A percentile compares a stretch with the other conserved stretches of the same genome.
These are phyloP conservation scores for Yarrowia bubula DNA, from an alignment of 805 yeast species.

Conservation along the genomic window DNA sequence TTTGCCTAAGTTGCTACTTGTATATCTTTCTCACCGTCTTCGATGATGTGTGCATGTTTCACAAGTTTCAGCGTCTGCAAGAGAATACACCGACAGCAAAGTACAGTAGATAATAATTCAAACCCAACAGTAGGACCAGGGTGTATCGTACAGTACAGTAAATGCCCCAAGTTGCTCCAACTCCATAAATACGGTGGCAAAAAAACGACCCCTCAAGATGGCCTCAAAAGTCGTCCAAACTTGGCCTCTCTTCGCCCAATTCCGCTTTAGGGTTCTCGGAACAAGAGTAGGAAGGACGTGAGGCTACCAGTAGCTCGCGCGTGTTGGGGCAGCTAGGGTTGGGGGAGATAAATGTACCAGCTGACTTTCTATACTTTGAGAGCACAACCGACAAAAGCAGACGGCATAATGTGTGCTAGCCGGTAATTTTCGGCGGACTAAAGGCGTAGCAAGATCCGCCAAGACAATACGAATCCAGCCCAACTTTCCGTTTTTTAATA, in stretches of 20 bases:
- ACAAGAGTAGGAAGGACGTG: neutral
- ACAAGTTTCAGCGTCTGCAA: too few relatives aligned
- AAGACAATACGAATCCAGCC: neutral
- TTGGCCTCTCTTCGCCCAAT: neutral
- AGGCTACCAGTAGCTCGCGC: neutral
- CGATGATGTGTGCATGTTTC: too few relatives aligned
- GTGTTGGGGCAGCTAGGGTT: slow-evolving; percentile 14
- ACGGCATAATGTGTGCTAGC: too few relatives aligned
- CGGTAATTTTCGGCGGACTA: too few relatives aligned
- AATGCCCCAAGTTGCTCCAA: neutral
- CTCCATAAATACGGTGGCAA: neutral
- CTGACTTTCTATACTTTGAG: slow-evolving; percentile 11
- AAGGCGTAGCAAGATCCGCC: too few relatives aligned
- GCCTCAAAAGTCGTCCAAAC: neutral
- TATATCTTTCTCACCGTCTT: too few relatives aligned
- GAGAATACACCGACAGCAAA: too few relatives aligned
- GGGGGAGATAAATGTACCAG: neutral
- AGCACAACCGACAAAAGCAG: neutral
- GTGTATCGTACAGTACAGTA: too few relatives aligned
- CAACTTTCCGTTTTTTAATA: neutral
- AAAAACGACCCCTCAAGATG: neutral
- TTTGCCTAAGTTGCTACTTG: too few relatives aligned
- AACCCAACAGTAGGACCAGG: neutral
- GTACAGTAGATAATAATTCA: too few relatives aligned
- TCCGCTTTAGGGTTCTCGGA: neutral